Evolutionary conservation across 1,139 yeast genomes (phyloP), one percentile per base, ranked within the genome.

Genomic region (Hanseniaspora sp.): DNA sequence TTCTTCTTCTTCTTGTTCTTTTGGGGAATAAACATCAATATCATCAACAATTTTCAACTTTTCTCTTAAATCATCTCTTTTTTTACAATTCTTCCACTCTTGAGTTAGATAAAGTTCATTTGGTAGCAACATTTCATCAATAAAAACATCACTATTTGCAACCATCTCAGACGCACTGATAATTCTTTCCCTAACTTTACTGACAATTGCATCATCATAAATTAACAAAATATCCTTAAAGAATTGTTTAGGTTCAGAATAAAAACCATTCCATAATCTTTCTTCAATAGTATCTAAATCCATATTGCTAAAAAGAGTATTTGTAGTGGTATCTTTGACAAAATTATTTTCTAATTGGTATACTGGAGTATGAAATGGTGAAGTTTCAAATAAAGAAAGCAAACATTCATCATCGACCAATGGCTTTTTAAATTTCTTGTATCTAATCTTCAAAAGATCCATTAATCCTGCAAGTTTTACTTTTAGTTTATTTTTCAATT

Each of bases 251-350:
- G 98, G 96, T 62, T 90, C 96, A 37, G 90, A 83, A 64, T 94
- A 92, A 66, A 71, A 92, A 0, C 98, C 98, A 68, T 92, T 92
- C 98, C 98, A 92, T 55, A 94, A 71, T 56, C 98, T 75, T 64
- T 92, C 98, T 64, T 92, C 99, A 48, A 94, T 80, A 17, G 88
- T 82, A 65, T 92, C 98, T 57, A 94, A 73, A 64, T 92, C 98
- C 86, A 92, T 94, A 62, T 92, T 92, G 69, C 75, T 76, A 65
- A 74, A 92, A 60, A 74, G 75, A 56, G 77, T 79, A 1, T 95
- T 95, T 0, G 95, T 83, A 0, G 80, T 68, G 7, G 79, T 72
- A 62, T 94, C 97, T 34, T 80, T 69, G 59, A 94, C 86, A 92
- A 82, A 85, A 60, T 86, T 81, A 54, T 83, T 90, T 33, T 78